Base-by-base conservation (phyloP, 352 stramenopile genomes). In the Thraustotheca clavata region DNA sequence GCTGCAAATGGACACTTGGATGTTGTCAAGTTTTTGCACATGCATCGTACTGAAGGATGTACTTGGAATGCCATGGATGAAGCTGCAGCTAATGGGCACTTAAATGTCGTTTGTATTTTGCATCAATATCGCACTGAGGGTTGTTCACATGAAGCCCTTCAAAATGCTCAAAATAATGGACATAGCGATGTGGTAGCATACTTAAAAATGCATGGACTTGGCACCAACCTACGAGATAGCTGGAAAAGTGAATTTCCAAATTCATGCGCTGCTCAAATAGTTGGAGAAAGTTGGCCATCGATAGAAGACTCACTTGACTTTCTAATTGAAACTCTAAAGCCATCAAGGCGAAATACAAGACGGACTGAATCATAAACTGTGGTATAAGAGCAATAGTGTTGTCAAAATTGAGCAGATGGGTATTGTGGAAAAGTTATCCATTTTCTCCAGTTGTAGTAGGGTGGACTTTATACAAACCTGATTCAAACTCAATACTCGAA, bases 251-350 rank as follows among this genome's bases (percentile, higher is more conserved):
- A 52, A n/a, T n/a, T n/a, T n/a, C n/a, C n/a, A n/a, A n/a, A n/a
- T n/a, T n/a, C n/a, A n/a, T n/a, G n/a, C n/a, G 43, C 1, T 1
- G n/a, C 34, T 9, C 24, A 24, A 31, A 9, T 52, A 2, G 2
- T 18, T 2, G 43, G 43, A 24, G 2, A 52, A 11, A 26, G 29
- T 7, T 27, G 41, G 55, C 55, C 55, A 1, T 49, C 55, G 9
- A 41, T 62, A 16, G 55, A 62, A 22, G 55, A 62, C 38, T 62
- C 55, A 29, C 55, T 62, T 24, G 55, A 62, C 36, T 62, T 62
- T 62, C 36, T 62, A 12, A 24, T 62, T 22, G 55, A 62, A 9
- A 33, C n/a, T 7, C 12, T 60, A 22, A 43, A 1, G 3, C 12
- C 12, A 18, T 27, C n/a, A n/a, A n/a, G n/a, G n/a, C n/a, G n/a